Evolutionary conservation across 306 rosid genomes (phyloP), one percentile per base, ranked within the genome.

Genomic region (Prunus armeniaca): DNA sequence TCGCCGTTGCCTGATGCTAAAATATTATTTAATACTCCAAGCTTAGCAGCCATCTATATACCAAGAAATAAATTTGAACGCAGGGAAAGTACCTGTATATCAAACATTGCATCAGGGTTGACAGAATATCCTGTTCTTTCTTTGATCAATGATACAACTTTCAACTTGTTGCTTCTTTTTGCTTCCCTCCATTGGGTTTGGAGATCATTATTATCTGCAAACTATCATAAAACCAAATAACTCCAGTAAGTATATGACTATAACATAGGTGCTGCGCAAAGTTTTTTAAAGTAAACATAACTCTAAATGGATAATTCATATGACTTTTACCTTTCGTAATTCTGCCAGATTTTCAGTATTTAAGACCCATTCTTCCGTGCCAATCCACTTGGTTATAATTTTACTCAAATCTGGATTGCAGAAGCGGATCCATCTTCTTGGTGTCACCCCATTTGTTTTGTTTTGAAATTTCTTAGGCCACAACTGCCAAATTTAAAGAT

Each of bases 391-490:
- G 17, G 91, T 85, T 80, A 95, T 82, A 66, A 95, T 84, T 62
- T 84, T 82, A 85, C 99, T 88, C 89, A 95, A 82, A 65, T 73
- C 86, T 68, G 96, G 97, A 85, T 95, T 95, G 76, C 99, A 95
- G 81, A 92, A 95, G 82, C 87, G 86, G 83, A 95, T 90, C 99
- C 99, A 95, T 84, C 99, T 89, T 87, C 99, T 86, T 25, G 99
- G 97, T 45, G 99, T 95, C 75, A 95, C 99, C 34, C 99, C 99
- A 83, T 95, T 95, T 80, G 99, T 95, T 85, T 95, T 95, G 83
- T 95, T 95, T 83, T 95, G 99, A 83, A 95, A 95, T 81, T 95
- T 95, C 71, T 85, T 86, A 27, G 99, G 99, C 99, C 97, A 95
- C 73, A 95, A 86, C 99, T 95, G 87, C 84, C 80, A 85, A 79